Base-by-base conservation (phyloP, 352 stramenopile species). In the Globisporangium mamillatum region DNA sequence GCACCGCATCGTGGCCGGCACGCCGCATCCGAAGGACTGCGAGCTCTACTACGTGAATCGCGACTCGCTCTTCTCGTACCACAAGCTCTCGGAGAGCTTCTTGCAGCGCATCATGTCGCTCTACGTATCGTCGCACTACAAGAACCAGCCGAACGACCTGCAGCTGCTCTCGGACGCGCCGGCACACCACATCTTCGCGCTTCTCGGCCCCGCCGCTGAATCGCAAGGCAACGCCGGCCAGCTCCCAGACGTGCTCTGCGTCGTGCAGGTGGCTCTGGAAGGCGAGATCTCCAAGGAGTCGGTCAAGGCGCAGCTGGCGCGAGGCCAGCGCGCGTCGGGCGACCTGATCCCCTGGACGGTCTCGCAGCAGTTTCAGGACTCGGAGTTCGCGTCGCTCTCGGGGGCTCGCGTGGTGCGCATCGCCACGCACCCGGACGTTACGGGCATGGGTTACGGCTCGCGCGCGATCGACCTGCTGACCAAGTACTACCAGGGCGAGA, bases 321-420 rank as follows among this genome's bases (percentile, higher is more conserved):
- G 95, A 55, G 98, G 98, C n/a, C 94, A 99, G 75, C 89, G 97
- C 38, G 96, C 97, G 16, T 96, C 95, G 8, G 98, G 98, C 52
- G 98, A 99, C 86, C 79, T 99, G 24, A 99, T 99, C 78, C 98
- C 98, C 1, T 99, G 98, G 98, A 99, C 97, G 18, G 90, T 99
- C 24, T 92, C 95, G 58, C 98, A 99, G 79, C 98, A 99, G 81
- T 99, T 99, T 84, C 97, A 99, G 77, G 98, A 99, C 83, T 93
- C 88, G 20, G 97, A 99, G 57, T 99, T 99, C 76, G 97, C 96
- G 25, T 83, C 94, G 69, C 91, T 99, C 20, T 99, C 93, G 32
- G 98, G 98, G 44, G 97, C 97, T 3, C 90, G 98, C 59, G 87
- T 99, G 46, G 98, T 99, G 46, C 92, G 98, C 54, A 98, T 99